Evolutionary conservation across 208 protist species (phyloP), one percentile per base, ranked within the genome.

Genomic region (Herpetomonas tarakana): DNA sequence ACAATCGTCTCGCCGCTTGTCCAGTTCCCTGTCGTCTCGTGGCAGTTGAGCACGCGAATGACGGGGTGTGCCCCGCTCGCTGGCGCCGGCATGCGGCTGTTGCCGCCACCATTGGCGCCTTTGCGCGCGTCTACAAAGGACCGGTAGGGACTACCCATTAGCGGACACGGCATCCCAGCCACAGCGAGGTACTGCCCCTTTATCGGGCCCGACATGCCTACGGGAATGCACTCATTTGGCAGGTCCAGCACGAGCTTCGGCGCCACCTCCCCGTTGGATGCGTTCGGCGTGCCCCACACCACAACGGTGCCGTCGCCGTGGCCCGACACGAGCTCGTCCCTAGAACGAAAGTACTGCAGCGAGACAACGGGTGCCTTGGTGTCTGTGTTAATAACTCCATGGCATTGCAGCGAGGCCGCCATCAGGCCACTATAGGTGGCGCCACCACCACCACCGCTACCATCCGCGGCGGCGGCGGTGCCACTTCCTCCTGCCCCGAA

Each of bases 251-350:
- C 52, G 12, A 59, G 27, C 25, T 55, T 51, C 11, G 45, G 31
- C 18, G 52, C 38, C 2, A 73, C 60, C 3, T 81, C 73, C 7
- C 71, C 67, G 19, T 28, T 65, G 1, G 51, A 18, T 41, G 35
- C 44, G 57, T 79, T 57, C 19, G 76, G 81, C 26, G 62, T 54
- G 2, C 88, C 89, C 86, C 86, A 95, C 14, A 88, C 59, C 14
- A 71, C 62, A 21, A 92, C 66, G 2, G 74, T 66, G 22, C 89
- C 83, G 44, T 91, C 86, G 53, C 69, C 81, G 51, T 83, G 71
- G 1, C 69, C 81, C 0, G 78, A 76, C 52, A 87, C 70, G 24
- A 95, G 76, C 46, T 95, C 86, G 57, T 95, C 89, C 21, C 83
- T 80, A 19, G 57, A 49, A 3, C 63, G 56, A 49, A 92, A 75